These are phyloP conservation scores for Cladophialophora psammophila DNA, from an alignment of 2,329 filamentous ascomycete species.

Conservation along the genomic window DNA sequence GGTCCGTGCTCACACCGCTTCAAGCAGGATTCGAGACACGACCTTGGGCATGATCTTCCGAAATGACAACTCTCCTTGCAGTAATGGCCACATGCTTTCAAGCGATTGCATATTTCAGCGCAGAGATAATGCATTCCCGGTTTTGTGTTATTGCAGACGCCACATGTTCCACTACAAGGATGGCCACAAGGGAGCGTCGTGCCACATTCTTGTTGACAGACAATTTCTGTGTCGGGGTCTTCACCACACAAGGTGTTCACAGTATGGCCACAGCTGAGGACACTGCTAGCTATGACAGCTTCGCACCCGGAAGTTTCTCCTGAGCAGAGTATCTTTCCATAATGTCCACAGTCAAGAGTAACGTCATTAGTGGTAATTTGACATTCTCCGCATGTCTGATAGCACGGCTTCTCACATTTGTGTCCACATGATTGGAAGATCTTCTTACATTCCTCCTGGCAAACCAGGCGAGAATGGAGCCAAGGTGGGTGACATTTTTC, in stretches of 20 bases:
- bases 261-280: slow-evolving; percentile 37
- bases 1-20: slow-evolving; percentile 36
- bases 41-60: slow-evolving; percentile 32
- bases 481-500: slow-evolving; percentile 38
- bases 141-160: slow-evolving; percentile 14
- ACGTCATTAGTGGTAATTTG: slow-evolving; percentile 13
- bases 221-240: slow-evolving; percentile 13
- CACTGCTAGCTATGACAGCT: slow-evolving; percentile 20
- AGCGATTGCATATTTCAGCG: slow-evolving; percentile 21
- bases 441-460: slow-evolving; percentile 35
- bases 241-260: slow-evolving; percentile 34
- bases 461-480: slow-evolving; percentile 38
- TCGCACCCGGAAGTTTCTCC: slow-evolving; percentile 32
- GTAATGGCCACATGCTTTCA: slow-evolving; percentile 32
- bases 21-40: slow-evolving; percentile 36
- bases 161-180: slow-evolving; percentile 32
- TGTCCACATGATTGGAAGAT: slow-evolving; percentile 36
- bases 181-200: slow-evolving; percentile 37
- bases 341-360: slow-evolving; percentile 38
- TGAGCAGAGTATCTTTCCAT: slow-evolving; percentile 34
- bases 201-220: slow-evolving; percentile 31
- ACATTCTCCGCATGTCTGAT: slow-evolving; percentile 38
- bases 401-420: slow-evolving; percentile 35
- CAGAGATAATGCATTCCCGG: slow-evolving; percentile 20
- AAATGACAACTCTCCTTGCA: slow-evolving; percentile 38